Conservation (phyloP, 805 yeast genomes). For the Candida manassasensis region DNA sequence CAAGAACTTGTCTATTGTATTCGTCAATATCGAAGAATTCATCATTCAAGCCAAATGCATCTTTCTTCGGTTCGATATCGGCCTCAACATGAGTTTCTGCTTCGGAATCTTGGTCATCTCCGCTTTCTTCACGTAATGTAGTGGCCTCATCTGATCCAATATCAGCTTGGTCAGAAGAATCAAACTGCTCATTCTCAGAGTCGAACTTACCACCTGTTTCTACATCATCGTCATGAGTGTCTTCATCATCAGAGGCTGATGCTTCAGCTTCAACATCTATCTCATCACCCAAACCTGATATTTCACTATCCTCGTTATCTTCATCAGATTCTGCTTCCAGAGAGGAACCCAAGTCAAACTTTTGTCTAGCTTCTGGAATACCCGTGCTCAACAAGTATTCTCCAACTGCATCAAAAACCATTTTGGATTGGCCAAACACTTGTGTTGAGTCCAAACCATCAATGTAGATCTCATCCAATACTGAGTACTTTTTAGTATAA, state of each 20-base stretch:
- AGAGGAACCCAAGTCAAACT: slow-evolving; percentile 21
- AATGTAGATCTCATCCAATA: slow-evolving; percentile 73
- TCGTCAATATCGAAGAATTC: slow-evolving; percentile 81
- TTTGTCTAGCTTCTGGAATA: slow-evolving; percentile 47
- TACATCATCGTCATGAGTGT: slow-evolving; percentile 25
- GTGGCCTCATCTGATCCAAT: slow-evolving; percentile 12
- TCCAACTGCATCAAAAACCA: slow-evolving; percentile 75
- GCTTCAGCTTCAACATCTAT: slow-evolving; percentile 30
- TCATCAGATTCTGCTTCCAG: slow-evolving; percentile 19
- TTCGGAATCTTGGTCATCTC: slow-evolving; percentile 20
- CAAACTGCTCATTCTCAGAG: slow-evolving; percentile 20
- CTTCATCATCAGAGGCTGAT: slow-evolving; percentile 51
- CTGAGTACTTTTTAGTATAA: slow-evolving; percentile 48
- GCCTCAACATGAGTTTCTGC: slow-evolving; percentile 11
- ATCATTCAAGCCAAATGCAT: slow-evolving; percentile 69
- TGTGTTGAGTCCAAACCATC: slow-evolving; percentile 89
- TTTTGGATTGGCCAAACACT: slow-evolving; percentile 88
- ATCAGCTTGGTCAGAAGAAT: slow-evolving; percentile 15
- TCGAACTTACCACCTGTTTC: slow-evolving; percentile 27
- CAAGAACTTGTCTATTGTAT: slow-evolving; percentile 71
- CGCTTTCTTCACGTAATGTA: slow-evolving; percentile 5
- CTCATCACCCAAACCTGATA: slow-evolving; percentile 19
- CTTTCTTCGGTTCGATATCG: slow-evolving; percentile 28
- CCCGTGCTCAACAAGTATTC: slow-evolving; percentile 55
- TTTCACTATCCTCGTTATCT: slow-evolving; percentile 19